Conservation (phyloP, 2,329 filamentous ascomycete genomes). For the Paracoccidioides brasiliensis region DNA sequence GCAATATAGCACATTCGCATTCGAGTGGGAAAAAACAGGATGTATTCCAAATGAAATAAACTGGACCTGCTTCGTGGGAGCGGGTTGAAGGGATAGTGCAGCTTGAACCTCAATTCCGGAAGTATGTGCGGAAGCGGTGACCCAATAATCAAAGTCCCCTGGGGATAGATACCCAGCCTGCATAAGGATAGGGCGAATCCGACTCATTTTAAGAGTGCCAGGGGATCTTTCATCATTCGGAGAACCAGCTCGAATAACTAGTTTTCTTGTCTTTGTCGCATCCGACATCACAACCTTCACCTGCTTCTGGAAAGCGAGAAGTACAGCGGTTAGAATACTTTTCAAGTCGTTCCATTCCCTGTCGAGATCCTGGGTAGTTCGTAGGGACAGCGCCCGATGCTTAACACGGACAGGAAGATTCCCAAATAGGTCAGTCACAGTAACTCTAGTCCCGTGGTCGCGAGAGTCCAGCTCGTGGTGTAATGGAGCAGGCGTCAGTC, state of each 20-base stretch:
- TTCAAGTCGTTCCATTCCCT: slow-evolving; percentile 55
- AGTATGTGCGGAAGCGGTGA: slow-evolving; percentile 54
- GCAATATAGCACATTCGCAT: slow-evolving; percentile 56
- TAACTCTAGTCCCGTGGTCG: slow-evolving; percentile 60
- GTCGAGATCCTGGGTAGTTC: slow-evolving; percentile 40
- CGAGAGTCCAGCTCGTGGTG: slow-evolving; percentile 45
- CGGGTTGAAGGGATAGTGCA: slow-evolving; percentile 56
- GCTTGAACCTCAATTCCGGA: slow-evolving; percentile 51
- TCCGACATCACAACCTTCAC: slow-evolving; percentile 50
- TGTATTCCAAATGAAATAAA: slow-evolving; percentile 68
- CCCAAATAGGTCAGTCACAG: slow-evolving; percentile 71
- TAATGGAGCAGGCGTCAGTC: slow-evolving; percentile 48
- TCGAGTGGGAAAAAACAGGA: slow-evolving; percentile 44
- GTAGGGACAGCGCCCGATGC: slow-evolving; percentile 48
- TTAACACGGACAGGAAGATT: slow-evolving; percentile 84
- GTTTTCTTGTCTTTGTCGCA: slow-evolving; percentile 23
- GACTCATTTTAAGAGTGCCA: background rate
- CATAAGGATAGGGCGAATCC: slow-evolving; percentile 42
- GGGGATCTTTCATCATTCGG: background rate
- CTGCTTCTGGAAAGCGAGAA: slow-evolving; percentile 54
- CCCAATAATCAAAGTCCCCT: slow-evolving; percentile 47
- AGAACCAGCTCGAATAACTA: slow-evolving; percentile 19
- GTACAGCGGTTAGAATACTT: slow-evolving; percentile 45
- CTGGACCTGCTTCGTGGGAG: slow-evolving; percentile 59
- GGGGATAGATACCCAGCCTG: slow-evolving; percentile 53